These are phyloP conservation scores for Cardamine resedifolia DNA, from an alignment of 345 rosid species.

Conservation along the genomic window DNA sequence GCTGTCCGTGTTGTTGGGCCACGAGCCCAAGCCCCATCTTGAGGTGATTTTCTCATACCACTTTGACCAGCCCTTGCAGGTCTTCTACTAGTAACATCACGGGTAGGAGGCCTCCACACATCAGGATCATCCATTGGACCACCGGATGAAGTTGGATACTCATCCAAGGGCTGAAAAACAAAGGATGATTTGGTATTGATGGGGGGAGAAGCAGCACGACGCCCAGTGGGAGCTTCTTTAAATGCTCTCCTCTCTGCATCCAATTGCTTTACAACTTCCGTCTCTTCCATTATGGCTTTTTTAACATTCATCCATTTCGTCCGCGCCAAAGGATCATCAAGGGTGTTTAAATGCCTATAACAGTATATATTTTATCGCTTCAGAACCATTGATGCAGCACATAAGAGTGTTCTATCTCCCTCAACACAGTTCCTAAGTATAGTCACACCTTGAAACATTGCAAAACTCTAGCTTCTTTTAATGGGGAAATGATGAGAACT, in stretches of 20 bases:
- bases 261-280: constrained; percentile 85
- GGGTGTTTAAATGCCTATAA: constrained; percentile 71
- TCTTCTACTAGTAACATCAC: constrained; percentile 72
- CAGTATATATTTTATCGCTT: neutral
- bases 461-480: neutral
- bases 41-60: constrained; percentile 82
- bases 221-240: constrained; percentile 74
- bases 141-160: constrained; percentile 89
- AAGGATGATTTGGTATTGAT: constrained; percentile 80
- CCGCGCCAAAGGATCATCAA: constrained; percentile 78
- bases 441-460: neutral
- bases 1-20: constrained; percentile 58
- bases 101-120: constrained; percentile 99
- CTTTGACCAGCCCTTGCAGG: constrained; percentile 75
- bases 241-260: constrained; percentile 93
- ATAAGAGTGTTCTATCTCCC: neutral
- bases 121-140: constrained; percentile 94
- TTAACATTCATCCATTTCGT: constrained; percentile 96
- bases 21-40: constrained; percentile 94
- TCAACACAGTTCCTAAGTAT: constrained; percentile 1
- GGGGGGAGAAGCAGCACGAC: constrained; percentile 83
- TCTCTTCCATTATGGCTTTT: constrained; percentile 87
- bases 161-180: constrained; percentile 95
- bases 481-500: neutral
- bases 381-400: neutral